Evolutionary conservation across 2,329 filamentous ascomycete species (phyloP).

Genomic region (Scytalidium lignicola): DNA sequence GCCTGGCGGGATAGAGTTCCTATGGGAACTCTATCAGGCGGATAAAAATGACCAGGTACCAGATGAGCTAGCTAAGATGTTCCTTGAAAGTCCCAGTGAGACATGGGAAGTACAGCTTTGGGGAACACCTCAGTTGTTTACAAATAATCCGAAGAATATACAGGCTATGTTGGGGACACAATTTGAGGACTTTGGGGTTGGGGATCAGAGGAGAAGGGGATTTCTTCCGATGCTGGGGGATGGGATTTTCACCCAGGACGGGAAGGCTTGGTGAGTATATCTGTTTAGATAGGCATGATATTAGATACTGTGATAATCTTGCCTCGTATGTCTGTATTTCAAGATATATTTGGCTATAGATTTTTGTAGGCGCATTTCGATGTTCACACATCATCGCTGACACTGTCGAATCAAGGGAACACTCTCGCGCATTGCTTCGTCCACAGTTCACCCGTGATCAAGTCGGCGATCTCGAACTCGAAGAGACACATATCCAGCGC

Average conservation of each 20-base stretch:
- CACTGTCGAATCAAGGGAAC: conserved; percentile 8
- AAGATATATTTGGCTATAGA: too few relatives aligned
- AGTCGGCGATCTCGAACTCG: conserved; percentile 37
- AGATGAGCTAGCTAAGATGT: neutral
- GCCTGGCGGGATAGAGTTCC: neutral
- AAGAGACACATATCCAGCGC: conserved; percentile 35
- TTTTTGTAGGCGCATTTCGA: too few relatives aligned
- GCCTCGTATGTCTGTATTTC: too few relatives aligned
- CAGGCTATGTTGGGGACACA: conserved; percentile 49
- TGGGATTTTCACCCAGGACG: conserved; percentile 49
- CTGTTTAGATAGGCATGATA: neutral
- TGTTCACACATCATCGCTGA: neutral
- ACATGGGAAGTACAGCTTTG: conserved; percentile 5
- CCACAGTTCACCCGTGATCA: conserved; percentile 38
- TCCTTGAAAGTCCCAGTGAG: neutral
- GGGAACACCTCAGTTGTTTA: neutral
- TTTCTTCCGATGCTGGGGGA: conserved; percentile 46
- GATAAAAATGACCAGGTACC: neutral
- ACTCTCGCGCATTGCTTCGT: conserved; percentile 33
- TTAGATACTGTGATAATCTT: too few relatives aligned
- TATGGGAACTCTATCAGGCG: neutral
- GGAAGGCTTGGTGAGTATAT: conserved; percentile 35
- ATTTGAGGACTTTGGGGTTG: conserved; percentile 48
- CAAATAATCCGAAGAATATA: conserved; percentile 43
- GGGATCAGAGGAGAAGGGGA: conserved; percentile 33